These are phyloP conservation scores for Ceratocystis ficicola DNA, from an alignment of 2,329 filamentous ascomycete species.

Conservation along the genomic window DNA sequence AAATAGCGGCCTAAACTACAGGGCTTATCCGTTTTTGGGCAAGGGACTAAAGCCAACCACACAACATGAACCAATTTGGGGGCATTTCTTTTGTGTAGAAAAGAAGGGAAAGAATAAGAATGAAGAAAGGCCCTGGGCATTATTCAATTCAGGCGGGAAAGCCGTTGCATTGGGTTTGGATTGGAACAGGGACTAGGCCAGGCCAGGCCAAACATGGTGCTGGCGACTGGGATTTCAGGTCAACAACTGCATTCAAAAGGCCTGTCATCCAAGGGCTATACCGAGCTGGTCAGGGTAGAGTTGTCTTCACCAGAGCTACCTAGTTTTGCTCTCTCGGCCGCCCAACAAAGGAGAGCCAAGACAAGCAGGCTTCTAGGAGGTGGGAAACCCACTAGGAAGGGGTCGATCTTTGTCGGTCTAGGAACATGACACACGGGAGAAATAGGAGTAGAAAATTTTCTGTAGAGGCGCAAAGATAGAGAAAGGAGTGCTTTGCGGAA, in stretches of 20 bases:
- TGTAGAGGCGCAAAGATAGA: not conserved
- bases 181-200: not conserved
- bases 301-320: not conserved
- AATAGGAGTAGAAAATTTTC: not conserved
- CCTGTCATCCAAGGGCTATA: conserved; percentile 3
- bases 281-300: not conserved
- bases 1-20: not conserved
- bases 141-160: not conserved
- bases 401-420: conserved; percentile 5
- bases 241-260: not conserved
- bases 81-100: not conserved
- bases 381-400: too few relatives aligned
- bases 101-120: not conserved
- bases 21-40: not conserved
- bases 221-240: not conserved
- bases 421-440: not conserved
- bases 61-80: not conserved
- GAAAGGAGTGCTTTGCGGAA: not conserved
- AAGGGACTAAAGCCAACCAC: not conserved
- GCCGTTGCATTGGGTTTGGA: not conserved
- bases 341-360: not conserved
- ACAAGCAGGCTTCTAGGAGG: not conserved
- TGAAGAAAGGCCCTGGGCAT: not conserved
- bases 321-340: not conserved
- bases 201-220: not conserved